These are phyloP conservation scores for Ascochyta clinopodiicola DNA, from an alignment of 2,329 filamentous ascomycete genomes.

Conservation along the genomic window DNA sequence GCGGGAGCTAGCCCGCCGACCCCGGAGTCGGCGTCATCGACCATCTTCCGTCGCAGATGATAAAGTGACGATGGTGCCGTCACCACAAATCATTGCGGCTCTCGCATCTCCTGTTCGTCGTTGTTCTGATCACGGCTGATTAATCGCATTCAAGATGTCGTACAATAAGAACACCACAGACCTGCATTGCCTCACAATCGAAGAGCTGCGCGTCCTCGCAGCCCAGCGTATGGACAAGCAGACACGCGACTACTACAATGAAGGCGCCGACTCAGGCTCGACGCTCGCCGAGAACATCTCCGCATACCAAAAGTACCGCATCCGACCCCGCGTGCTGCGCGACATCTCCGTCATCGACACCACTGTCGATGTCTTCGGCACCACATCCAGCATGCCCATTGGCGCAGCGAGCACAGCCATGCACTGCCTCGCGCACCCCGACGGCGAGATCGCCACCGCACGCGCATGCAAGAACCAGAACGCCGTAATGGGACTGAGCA, in stretches of 20 bases:
- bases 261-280: constrained; percentile 31
- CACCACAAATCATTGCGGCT: neutral
- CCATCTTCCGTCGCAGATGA: constrained; percentile 1
- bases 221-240: constrained; percentile 41
- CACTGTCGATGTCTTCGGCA: constrained; percentile 28
- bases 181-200: constrained; percentile 38
- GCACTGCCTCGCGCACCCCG: constrained; percentile 53
- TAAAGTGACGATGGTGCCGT: constrained; percentile 13
- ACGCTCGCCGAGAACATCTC: constrained; percentile 37
- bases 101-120: neutral
- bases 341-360: constrained; percentile 50
- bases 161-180: constrained; percentile 24
- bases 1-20: constrained; percentile 12
- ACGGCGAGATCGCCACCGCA: constrained; percentile 53
- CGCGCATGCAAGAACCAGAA: constrained; percentile 48
- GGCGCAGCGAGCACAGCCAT: constrained; percentile 53
- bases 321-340: constrained; percentile 47
- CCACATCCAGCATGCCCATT: constrained; percentile 45
- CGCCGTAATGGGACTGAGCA: constrained; percentile 48
- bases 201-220: constrained; percentile 34
- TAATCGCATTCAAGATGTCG: constrained; percentile 2
- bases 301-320: constrained; percentile 41
- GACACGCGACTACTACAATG: constrained; percentile 39
- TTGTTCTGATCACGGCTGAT: neutral
- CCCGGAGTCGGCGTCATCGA: constrained; percentile 19